A percentile compares a stretch with the other conserved stretches of the same genome.
These are phyloP conservation scores for Exophiala spinifera DNA, from an alignment of 2,329 filamentous ascomycete genomes.

Conservation along the genomic window DNA sequence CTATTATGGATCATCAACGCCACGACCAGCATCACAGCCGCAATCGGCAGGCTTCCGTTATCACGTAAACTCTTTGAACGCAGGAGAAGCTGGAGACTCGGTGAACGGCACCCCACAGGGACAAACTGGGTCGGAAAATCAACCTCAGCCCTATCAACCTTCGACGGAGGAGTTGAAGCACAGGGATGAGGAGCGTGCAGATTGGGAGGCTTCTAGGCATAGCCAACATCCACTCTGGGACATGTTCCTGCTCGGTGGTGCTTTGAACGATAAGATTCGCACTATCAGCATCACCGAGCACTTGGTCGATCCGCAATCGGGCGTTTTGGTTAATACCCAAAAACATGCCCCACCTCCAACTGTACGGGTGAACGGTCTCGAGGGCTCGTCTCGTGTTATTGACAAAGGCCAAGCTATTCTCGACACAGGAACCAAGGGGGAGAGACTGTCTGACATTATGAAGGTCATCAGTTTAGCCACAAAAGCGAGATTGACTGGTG, in stretches of 20 bases:
- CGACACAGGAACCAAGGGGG: slow-evolving; percentile 55
- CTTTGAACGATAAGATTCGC: slow-evolving; percentile 50
- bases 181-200: slow-evolving; percentile 61
- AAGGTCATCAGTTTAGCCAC: slow-evolving; percentile 78
- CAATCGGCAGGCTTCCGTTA: slow-evolving; percentile 12
- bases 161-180: slow-evolving; percentile 61
- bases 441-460: slow-evolving; percentile 75
- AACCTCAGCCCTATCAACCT: slow-evolving; percentile 12
- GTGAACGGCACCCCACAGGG: slow-evolving; percentile 1
- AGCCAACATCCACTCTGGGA: slow-evolving; percentile 68
- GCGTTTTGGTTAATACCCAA: slow-evolving; percentile 50
- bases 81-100: slow-evolving; percentile 11
- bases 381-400: slow-evolving; percentile 60
- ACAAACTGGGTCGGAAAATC: slow-evolving; percentile 6
- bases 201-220: slow-evolving; percentile 62
- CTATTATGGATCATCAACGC: slow-evolving; percentile 19
- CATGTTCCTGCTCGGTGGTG: slow-evolving; percentile 66
- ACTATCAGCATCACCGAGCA: slow-evolving; percentile 58
- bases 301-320: slow-evolving; percentile 57
- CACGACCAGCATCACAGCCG: slow-evolving; percentile 9
- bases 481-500: slow-evolving; percentile 70
- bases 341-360: slow-evolving; percentile 38
- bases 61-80: slow-evolving; percentile 15
- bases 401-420: slow-evolving; percentile 69
- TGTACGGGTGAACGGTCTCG: slow-evolving; percentile 55